A percentile compares a stretch with the other conserved stretches of the same genome.
These are phyloP conservation scores for Chaetomiaceae sp. DNA, from an alignment of 2,329 filamentous ascomycete genomes.

Conservation along the genomic window DNA sequence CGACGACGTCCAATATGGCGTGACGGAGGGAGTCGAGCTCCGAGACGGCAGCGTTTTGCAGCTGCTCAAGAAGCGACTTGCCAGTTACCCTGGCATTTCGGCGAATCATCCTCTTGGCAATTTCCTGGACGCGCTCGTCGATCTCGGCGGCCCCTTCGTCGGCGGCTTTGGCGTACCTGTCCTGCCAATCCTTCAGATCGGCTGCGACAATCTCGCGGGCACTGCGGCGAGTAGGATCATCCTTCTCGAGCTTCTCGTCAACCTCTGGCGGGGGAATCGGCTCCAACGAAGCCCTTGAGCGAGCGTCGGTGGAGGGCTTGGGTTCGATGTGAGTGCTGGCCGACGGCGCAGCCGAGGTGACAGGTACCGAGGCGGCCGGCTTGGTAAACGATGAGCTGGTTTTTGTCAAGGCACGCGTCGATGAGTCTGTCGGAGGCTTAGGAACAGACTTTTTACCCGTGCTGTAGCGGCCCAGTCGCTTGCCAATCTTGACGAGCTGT, in stretches of 20 bases:
- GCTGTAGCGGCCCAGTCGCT: slow-evolving; percentile 78
- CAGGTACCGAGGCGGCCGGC: slow-evolving; percentile 28
- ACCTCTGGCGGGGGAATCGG: slow-evolving; percentile 41
- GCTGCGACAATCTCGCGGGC: slow-evolving; percentile 64
- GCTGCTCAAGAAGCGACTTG: slow-evolving; percentile 59
- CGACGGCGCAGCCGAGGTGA: slow-evolving; percentile 22
- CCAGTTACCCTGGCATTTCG: slow-evolving; percentile 63
- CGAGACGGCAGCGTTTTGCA: slow-evolving; percentile 61
- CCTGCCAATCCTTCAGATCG: slow-evolving; percentile 81
- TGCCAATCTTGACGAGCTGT: slow-evolving; percentile 85
- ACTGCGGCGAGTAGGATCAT: slow-evolving; percentile 51
- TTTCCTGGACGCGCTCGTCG: slow-evolving; percentile 61
- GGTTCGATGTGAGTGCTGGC: not conserved
- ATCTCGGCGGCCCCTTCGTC: slow-evolving; percentile 75
- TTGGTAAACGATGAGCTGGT: slow-evolving; percentile 32
- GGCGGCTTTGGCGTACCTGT: slow-evolving; percentile 78
- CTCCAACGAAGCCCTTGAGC: slow-evolving; percentile 21
- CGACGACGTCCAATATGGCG: slow-evolving; percentile 58
- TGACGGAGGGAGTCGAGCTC: slow-evolving; percentile 63
- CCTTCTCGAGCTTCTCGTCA: slow-evolving; percentile 38
- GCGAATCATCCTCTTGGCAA: slow-evolving; percentile 51
- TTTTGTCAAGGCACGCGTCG: slow-evolving; percentile 17
- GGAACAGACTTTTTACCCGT: slow-evolving; percentile 40
- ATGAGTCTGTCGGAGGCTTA: slow-evolving; percentile 27
- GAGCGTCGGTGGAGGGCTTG: slow-evolving; percentile 16